Base-by-base conservation (phyloP, 345 rosid genomes). In the Murraya koenigii region DNA sequence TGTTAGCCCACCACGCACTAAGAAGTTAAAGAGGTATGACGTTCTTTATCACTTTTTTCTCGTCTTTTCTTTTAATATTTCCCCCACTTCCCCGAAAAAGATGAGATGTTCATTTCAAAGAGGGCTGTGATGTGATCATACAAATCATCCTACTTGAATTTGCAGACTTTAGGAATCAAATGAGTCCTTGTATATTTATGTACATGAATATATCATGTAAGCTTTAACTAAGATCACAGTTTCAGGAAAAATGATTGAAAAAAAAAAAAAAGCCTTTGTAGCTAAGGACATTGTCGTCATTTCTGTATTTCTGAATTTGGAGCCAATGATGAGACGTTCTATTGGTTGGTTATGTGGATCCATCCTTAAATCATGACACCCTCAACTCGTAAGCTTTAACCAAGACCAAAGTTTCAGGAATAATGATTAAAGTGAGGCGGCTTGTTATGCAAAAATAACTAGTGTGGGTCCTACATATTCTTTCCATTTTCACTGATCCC, bases 401-500 rank as follows among this genome's bases (percentile, higher is more conserved):
- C 14, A 73, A 66, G 82, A 75, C 59, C 66, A 65, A 69, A 52
- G 64, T 38, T 81, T 41, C 36, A 41, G 36, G 33, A 63, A 28
- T 47, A 66, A 82, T 87, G 82, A 86, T 84, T 86, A 77, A 86
- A 89, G 82, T 32, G 75, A 15, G 76, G 49, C 74, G 58, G 47
- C 78, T 75, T 60, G 71, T 36, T 63, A 8, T 77, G 35, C 7
- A 8, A 23, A 23, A 71, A 17, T 44, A 13, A 72, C 72, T 56
- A 77, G 72, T 77, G 81, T 5, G 68, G 28, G 70, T 74, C 84
- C 36, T 0, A 10, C 0, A 10, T 20, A 14, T 56, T 66, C 85
- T 68, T 8, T 54, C 9, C 25, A 20, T 75, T 44, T 49, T 71
- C n/a, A 78, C 52, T 20, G 82, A 60, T 69, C 56, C 76, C 75